Conservation (phyloP, 805 yeast species). For the Lachancea meyersii region DNA sequence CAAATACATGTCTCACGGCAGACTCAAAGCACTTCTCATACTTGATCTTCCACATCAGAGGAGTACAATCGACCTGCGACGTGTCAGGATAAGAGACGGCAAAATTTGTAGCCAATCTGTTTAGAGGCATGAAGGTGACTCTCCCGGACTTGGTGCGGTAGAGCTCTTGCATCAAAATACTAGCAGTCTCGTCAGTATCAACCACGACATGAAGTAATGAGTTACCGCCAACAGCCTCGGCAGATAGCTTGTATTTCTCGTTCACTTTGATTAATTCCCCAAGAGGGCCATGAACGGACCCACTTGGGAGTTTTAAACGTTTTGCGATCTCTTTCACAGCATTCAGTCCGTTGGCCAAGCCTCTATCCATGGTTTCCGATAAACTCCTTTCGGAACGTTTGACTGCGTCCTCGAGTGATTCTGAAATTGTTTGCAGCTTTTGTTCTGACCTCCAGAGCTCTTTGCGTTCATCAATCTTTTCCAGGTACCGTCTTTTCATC, state of each 20-base stretch:
- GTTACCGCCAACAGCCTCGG: slow-evolving; percentile 84
- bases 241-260: slow-evolving; percentile 77
- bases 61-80: slow-evolving; percentile 55
- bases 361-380: slow-evolving; percentile 68
- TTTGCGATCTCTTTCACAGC: slow-evolving; percentile 60
- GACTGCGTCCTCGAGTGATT: slow-evolving; percentile 50
- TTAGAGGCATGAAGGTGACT: slow-evolving; percentile 86
- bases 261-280: slow-evolving; percentile 79
- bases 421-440: slow-evolving; percentile 49
- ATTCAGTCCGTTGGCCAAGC: slow-evolving; percentile 60
- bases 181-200: slow-evolving; percentile 79
- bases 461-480: slow-evolving; percentile 61
- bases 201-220: slow-evolving; percentile 85
- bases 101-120: slow-evolving; percentile 45
- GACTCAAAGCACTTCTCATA: slow-evolving; percentile 49
- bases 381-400: slow-evolving; percentile 53
- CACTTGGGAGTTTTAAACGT: slow-evolving; percentile 46
- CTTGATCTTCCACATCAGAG: slow-evolving; percentile 69
- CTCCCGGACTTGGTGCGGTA: slow-evolving; percentile 67
- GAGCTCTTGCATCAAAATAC: slow-evolving; percentile 69
- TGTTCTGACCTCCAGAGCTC: slow-evolving; percentile 75
- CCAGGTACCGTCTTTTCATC: slow-evolving; percentile 38
- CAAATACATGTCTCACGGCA: slow-evolving; percentile 77
- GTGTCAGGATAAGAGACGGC: slow-evolving; percentile 52
- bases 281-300: slow-evolving; percentile 73